phyloP scores from a whole-genome alignment of 176 grass and related monocot genomes.

The Zoysia japonica region DNA sequence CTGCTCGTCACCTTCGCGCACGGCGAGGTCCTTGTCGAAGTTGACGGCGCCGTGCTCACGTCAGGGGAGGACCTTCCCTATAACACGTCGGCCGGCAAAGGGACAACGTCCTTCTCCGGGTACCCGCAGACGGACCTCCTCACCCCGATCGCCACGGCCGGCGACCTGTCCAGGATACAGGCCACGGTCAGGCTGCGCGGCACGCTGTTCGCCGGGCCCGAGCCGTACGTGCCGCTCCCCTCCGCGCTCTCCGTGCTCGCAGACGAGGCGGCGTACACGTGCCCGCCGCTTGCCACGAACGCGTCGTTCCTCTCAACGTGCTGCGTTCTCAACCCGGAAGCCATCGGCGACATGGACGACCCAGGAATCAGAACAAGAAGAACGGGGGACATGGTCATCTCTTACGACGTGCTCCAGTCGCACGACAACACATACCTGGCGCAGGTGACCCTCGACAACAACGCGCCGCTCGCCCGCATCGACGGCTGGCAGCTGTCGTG shows the following conservation, averaged over 20 bases:
- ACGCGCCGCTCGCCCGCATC: constrained; percentile 55
- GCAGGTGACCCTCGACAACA: constrained; percentile 67
- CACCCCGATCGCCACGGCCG: constrained; percentile 72
- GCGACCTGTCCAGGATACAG: constrained; percentile 44
- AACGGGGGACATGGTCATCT: constrained; percentile 64
- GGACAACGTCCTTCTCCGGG: constrained; percentile 54
- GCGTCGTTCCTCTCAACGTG: constrained; percentile 40
- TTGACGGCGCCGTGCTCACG: constrained; percentile 59
- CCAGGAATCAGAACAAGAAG: neutral
- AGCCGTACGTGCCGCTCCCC: constrained; percentile 47
- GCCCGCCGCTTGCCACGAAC: constrained; percentile 25
- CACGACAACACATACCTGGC: constrained; percentile 57
- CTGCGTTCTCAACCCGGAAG: constrained; percentile 41
- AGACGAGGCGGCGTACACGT: constrained; percentile 57
- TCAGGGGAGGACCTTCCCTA: constrained; percentile 57
- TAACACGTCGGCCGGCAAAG: constrained; percentile 42
- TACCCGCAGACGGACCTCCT: constrained; percentile 72
- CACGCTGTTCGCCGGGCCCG: constrained; percentile 57
- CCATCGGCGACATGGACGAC: constrained; percentile 1
- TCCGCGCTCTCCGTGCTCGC: constrained; percentile 40
- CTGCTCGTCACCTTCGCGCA: constrained; percentile 55
- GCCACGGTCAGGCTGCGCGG: constrained; percentile 50
- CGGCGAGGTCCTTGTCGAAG: constrained; percentile 60
- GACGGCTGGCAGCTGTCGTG: constrained; percentile 72
- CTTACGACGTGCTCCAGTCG: constrained; percentile 71